Evolutionary conservation across 2,329 filamentous ascomycete species (phyloP), one percentile per base, ranked within the genome.

Genomic region (Aplosporella prunicola): DNA sequence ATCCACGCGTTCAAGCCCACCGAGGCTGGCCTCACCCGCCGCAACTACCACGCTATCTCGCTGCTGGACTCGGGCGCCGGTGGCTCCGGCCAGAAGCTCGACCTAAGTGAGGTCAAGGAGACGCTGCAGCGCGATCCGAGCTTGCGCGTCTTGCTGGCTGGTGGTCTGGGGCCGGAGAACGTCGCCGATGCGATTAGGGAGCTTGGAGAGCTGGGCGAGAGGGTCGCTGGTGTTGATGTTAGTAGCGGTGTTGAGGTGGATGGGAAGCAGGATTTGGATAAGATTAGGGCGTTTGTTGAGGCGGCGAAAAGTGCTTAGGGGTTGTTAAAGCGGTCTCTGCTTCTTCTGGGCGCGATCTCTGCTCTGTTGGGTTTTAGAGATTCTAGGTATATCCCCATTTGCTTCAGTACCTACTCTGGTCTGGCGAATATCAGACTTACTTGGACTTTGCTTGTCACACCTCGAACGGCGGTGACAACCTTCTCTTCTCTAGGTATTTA

Each of bases 211-310:
- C 57, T 75, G 8, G 67, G 68, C 17, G 67, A 67, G 8, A 75
- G 79, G 42, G 74, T 95, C 9, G 66, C 87, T 22, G 88, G 81
- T 2, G 82, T 98, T 3, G 91, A 98, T 65, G 85, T 94, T 14
- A 94, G 87, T 59, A 94, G 85, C 52, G 93, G 93, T 1, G 87
- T 98, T 2, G 91, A 96, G 62, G 52, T 54, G 20, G 78, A 81
- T 48, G 89, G 87, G 2, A 68, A 76, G 54, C 91, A 98, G 61
- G 82, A 80, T 58, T 51, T 89, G 40, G 74, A 76, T 13, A 93
- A 82, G 65, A 96, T 98, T 48, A 67, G 69, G 45, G 75, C 72
- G 4, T 98, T 98, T 60, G 69, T 96, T 26, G 72, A 75, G 54
- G 76, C 78, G 23, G 84, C 79, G 0, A 91, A 58, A 43, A 42